Percentiles rank a stretch among this genome's conserved stretches.
Conservation (phyloP, 352 stramenopile genomes). For the Pythium dissimile region DNA sequence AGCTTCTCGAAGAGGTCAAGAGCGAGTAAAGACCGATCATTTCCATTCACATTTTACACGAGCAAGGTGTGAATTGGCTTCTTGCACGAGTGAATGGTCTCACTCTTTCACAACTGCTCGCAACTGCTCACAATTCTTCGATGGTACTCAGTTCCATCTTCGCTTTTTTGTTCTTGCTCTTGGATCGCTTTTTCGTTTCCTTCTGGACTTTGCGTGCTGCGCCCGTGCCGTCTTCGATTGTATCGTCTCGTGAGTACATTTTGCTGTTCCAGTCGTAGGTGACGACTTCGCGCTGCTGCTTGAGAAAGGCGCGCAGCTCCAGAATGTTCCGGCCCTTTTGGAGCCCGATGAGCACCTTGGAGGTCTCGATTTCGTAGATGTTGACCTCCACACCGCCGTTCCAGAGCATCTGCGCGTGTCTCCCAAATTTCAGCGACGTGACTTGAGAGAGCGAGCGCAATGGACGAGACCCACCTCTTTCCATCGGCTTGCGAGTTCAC, state of each 20-base stretch:
- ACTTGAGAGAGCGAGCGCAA: too few relatives aligned
- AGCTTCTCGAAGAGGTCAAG: conserved; percentile 62
- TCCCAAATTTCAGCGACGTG: too few relatives aligned
- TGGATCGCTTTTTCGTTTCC: conserved; percentile 7
- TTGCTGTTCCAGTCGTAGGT: conserved; percentile 68
- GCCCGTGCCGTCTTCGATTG: background rate
- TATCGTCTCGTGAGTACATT: conserved; percentile 22
- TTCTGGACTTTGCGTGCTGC: background rate
- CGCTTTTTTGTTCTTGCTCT: conserved; percentile 20
- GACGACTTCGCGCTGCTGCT: conserved; percentile 44
- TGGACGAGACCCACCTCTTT: conserved; percentile 81
- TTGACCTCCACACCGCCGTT: conserved; percentile 65
- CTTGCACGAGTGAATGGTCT: too few relatives aligned
- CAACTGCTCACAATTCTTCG: conserved; percentile 32
- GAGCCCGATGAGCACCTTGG: conserved; percentile 56
- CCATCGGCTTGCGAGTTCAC: conserved; percentile 54
- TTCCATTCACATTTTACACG: too few relatives aligned
- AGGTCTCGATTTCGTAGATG: conserved; percentile 60
- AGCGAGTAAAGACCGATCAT: too few relatives aligned
- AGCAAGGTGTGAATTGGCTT: too few relatives aligned
- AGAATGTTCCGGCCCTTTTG: conserved; percentile 52
- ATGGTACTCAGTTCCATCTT: conserved; percentile 1
- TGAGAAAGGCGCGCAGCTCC: conserved; percentile 50
- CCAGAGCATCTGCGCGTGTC: conserved; percentile 62
- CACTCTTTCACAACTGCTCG: background rate